Evolutionary conservation across 331 rosid genomes (phyloP).

Genomic region (Prunus yedoensis): DNA sequence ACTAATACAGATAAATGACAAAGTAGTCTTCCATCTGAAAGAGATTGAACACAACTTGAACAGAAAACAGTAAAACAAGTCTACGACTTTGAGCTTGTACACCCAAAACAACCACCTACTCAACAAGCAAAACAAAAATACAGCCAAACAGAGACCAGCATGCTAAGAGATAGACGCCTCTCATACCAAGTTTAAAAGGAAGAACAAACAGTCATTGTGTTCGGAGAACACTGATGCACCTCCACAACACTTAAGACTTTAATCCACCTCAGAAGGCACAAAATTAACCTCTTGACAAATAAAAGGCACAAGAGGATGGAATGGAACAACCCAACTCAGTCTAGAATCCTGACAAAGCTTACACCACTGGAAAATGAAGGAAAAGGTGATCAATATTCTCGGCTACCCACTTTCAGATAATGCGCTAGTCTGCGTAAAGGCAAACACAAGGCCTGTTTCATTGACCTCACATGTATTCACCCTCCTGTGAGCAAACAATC

Average conservation of each 20-base stretch:
- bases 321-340: not conserved
- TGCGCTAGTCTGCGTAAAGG: not conserved
- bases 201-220: not conserved
- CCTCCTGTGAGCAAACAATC: not conserved
- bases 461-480: not conserved
- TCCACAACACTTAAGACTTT: no score
- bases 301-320: not conserved
- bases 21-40: no score
- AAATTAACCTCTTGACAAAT: not conserved
- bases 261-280: no score
- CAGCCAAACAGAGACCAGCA: not conserved
- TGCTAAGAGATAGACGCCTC: not conserved
- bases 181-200: not conserved
- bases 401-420: not conserved
- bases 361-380: not conserved
- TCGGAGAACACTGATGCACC: no score
- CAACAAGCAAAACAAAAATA: no score
- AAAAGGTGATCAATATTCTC: not conserved
- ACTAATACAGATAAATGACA: no score
- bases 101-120: not conserved
- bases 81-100: no score
- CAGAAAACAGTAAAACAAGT: not conserved
- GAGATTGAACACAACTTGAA: no score
- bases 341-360: not conserved
- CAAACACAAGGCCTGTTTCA: not conserved